A percentile compares a stretch with the other conserved stretches of the same genome.
These are phyloP conservation scores for Hypseocharis bilobata DNA, from an alignment of 441 rosid species.

Conservation along the genomic window DNA sequence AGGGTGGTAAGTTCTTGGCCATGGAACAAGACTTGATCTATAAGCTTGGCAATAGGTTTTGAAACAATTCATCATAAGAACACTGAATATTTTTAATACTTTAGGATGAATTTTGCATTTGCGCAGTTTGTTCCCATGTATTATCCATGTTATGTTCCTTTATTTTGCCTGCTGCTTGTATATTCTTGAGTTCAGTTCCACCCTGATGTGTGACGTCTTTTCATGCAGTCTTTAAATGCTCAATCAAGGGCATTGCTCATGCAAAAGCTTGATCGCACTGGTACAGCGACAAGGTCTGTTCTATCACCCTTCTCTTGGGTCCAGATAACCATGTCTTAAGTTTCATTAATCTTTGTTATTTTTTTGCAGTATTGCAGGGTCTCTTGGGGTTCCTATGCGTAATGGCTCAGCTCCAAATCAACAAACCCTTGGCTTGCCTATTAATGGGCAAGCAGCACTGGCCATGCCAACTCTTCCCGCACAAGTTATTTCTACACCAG, in stretches of 20 bases:
- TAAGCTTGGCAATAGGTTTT: not conserved
- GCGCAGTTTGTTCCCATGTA: not conserved
- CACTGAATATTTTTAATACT: not conserved
- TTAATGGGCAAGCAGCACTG: slow-evolving; percentile 40
- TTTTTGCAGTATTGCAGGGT: slow-evolving; percentile 45
- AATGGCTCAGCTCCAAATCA: slow-evolving; percentile 53
- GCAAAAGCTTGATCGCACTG: slow-evolving; percentile 83
- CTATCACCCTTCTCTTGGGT: not conserved
- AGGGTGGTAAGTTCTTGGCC: not conserved
- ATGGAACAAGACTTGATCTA: not conserved
- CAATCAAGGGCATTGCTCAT: slow-evolving; percentile 74
- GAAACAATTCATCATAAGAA: not conserved
- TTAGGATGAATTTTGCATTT: not conserved
- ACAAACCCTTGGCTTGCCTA: slow-evolving; percentile 38
- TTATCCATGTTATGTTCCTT: not conserved
- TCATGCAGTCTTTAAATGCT: slow-evolving; percentile 69
- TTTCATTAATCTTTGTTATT: not conserved
- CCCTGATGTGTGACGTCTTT: not conserved
- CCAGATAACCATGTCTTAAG: not conserved
- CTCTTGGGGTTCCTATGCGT: slow-evolving; percentile 51
- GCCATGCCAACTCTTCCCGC: slow-evolving; percentile 45
- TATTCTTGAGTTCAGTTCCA: not conserved
- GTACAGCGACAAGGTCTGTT: slow-evolving; percentile 64
- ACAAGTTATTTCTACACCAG: slow-evolving; percentile 38
- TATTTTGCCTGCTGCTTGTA: not conserved